phyloP scores from a whole-genome alignment of 179 eudicot genomes.

The Patellifolia procumbens region DNA sequence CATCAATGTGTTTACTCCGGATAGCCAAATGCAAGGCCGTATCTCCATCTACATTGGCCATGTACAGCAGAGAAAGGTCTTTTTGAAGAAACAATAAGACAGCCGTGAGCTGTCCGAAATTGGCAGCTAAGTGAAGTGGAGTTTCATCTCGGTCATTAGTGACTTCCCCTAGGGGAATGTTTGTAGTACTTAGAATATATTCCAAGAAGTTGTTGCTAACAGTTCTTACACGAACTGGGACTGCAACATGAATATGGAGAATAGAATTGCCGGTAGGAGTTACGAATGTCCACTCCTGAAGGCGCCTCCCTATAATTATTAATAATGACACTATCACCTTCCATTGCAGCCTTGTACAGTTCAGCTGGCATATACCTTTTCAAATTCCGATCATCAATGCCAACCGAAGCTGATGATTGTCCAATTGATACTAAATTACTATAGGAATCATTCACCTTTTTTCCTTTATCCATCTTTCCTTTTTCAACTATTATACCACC shows the following conservation, averaged over 20 bases:
- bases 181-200: neutral
- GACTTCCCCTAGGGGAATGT: too few species aligned
- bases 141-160: neutral
- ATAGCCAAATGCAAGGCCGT: neutral
- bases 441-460: too few species aligned
- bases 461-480: too few species aligned
- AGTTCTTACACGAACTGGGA: neutral
- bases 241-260: neutral
- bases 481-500: too few species aligned
- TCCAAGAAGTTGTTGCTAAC: neutral
- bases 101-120: neutral
- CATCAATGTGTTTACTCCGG: neutral
- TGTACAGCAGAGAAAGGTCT: neutral
- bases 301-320: neutral
- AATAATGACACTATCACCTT: neutral
- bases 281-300: neutral
- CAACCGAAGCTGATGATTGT: neutral
- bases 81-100: neutral
- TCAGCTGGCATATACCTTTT: neutral
- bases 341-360: neutral
- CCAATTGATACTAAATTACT: too few species aligned
- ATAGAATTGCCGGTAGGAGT: neutral
- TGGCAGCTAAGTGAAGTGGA: slow-evolving; percentile 3
- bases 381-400: neutral
- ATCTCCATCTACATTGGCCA: neutral